These are phyloP conservation scores for Aphanocladium album DNA, from an alignment of 2,329 filamentous ascomycete genomes.

Conservation along the genomic window DNA sequence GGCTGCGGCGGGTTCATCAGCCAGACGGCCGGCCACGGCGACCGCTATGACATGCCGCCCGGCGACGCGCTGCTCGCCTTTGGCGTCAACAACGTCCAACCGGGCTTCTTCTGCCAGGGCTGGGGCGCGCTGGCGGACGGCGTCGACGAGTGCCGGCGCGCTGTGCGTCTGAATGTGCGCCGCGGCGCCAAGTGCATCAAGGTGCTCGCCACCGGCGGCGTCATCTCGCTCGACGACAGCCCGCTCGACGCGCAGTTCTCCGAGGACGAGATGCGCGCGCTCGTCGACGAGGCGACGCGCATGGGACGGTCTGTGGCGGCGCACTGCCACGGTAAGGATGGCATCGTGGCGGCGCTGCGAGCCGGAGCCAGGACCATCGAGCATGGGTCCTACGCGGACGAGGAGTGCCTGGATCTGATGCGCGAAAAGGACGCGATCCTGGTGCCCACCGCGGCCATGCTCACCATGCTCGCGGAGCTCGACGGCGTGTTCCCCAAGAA, in stretches of 20 bases:
- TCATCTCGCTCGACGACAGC: constrained; percentile 35
- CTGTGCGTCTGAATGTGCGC: constrained; percentile 34
- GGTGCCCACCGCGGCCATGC: constrained; percentile 34
- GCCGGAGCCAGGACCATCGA: constrained; percentile 35
- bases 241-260: constrained; percentile 35
- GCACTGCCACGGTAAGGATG: constrained; percentile 36
- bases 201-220: constrained; percentile 34
- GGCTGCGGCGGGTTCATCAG: constrained; percentile 38
- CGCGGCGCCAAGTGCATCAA: constrained; percentile 35
- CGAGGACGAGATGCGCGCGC: constrained; percentile 31
- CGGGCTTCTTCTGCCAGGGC: constrained; percentile 25
- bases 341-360: constrained; percentile 32
- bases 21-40: constrained; percentile 45
- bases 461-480: constrained; percentile 27
- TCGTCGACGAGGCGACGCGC: constrained; percentile 33
- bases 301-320: constrained; percentile 32
- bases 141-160: constrained; percentile 35
- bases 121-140: constrained; percentile 30
- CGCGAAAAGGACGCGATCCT: constrained; percentile 31
- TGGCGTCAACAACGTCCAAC: constrained; percentile 26
- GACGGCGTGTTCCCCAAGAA: constrained; percentile 30
- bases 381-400: constrained; percentile 36
- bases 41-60: constrained; percentile 30
- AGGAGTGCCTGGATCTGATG: constrained; percentile 36
- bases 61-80: constrained; percentile 30